Evolutionary conservation across 306 rosid genomes (phyloP).

Genomic region (Dryas alaskensis): DNA sequence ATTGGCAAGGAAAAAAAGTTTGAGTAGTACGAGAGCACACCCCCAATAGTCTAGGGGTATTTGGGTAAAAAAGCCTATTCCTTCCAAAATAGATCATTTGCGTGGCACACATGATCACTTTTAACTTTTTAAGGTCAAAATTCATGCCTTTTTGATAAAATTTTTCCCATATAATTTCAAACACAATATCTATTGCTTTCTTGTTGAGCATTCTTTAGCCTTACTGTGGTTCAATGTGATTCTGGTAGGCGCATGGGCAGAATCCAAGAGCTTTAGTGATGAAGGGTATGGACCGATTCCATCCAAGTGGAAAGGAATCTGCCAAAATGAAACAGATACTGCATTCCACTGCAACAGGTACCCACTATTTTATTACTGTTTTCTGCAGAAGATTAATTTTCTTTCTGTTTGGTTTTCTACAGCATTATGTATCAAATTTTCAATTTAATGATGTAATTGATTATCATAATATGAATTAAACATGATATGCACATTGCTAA

Average conservation of each 20-base stretch:
- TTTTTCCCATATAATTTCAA: not conserved
- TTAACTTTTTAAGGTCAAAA: too few species aligned
- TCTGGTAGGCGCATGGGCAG: conserved; percentile 72
- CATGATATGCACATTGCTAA: not conserved
- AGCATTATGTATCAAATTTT: not conserved
- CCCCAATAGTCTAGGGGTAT: too few species aligned
- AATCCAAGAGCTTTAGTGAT: conserved; percentile 73
- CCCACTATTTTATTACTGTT: not conserved
- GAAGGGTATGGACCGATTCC: conserved; percentile 76
- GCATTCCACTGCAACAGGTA: conserved; percentile 76
- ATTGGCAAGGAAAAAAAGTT: too few species aligned
- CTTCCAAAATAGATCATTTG: too few species aligned
- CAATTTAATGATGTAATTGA: not conserved
- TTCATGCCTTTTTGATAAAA: too few species aligned
- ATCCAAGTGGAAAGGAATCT: conserved; percentile 77
- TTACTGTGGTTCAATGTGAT: conserved; percentile 1
- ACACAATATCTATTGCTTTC: not conserved
- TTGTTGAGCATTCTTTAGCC: conserved; percentile 4
- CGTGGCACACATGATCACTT: too few species aligned
- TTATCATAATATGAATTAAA: not conserved
- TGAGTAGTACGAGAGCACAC: too few species aligned
- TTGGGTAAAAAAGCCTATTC: too few species aligned
- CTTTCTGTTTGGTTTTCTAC: not conserved
- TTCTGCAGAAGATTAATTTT: not conserved
- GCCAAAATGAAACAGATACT: conserved; percentile 47